Evolutionary conservation across 129 eudicot genomes (phyloP).

Genomic region (Pulicaria dysenterica): DNA sequence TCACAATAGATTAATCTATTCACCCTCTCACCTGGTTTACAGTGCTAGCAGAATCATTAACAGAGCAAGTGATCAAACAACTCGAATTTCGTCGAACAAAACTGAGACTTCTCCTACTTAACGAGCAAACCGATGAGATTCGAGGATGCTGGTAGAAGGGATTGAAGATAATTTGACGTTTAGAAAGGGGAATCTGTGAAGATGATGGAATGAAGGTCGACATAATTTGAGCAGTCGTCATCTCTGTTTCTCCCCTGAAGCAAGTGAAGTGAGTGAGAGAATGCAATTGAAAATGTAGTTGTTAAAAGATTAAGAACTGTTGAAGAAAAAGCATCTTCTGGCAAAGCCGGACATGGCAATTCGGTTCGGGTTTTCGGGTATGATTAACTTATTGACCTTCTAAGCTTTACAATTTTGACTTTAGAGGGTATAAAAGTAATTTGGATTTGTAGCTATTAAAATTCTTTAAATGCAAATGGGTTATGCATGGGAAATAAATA

Average conservation of each 20-base stretch:
- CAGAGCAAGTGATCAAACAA: constrained; percentile 52
- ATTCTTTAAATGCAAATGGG: not conserved
- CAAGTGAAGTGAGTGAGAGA: constrained; percentile 1
- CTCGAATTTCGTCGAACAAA: constrained; percentile 17
- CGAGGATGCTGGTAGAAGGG: constrained; percentile 25
- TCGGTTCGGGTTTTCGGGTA: constrained; percentile 12
- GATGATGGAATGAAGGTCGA: constrained; percentile 34
- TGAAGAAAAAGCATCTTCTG: constrained; percentile 14
- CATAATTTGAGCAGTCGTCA: constrained; percentile 48
- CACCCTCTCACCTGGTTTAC: constrained; percentile 39
- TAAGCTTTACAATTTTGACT: no score
- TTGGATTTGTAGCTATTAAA: not conserved
- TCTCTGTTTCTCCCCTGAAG: constrained; percentile 19
- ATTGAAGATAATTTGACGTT: constrained; percentile 11
- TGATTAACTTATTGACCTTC: no score
- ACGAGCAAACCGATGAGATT: constrained; percentile 2
- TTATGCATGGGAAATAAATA: not conserved
- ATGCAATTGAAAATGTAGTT: not conserved
- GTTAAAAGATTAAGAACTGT: not conserved
- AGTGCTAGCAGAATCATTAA: constrained; percentile 27
- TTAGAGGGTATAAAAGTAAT: not conserved
- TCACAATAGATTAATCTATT: not conserved
- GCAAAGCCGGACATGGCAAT: not conserved
- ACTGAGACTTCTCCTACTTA: constrained; percentile 6
- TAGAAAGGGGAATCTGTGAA: constrained; percentile 30